Base-by-base conservation (phyloP, 176 grass and related monocot species). In the Sorghum bicolor region DNA sequence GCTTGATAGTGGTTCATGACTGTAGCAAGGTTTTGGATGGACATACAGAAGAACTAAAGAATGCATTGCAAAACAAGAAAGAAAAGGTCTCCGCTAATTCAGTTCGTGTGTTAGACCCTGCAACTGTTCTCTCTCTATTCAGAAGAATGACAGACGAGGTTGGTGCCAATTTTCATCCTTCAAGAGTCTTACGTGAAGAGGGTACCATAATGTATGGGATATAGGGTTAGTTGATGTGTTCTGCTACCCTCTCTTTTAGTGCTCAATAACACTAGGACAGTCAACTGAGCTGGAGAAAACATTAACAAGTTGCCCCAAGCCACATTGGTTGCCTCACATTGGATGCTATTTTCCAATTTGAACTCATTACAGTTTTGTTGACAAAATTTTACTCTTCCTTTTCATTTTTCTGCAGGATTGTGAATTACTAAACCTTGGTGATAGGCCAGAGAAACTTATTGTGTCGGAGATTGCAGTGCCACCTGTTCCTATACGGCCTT, bases 401-500 rank as follows among this genome's bases (percentile, higher is more conserved):
- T 44, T 64, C 25, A 16, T 38, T 36, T 22, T 75, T 85, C n/a
- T 90, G 60, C 89, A 98, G 95, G 95, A 98, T 80, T 95, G 95
- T 83, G 95, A 98, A 90, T 83, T 98, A 82, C 92, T 98, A 70
- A 98, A 98, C 87, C 90, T 98, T 81, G 83, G 86, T 62, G 88
- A 92, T 74, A 91, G 92, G 70, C 95, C 95, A 62, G 95, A 98
- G 67, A 98, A 98, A 77, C 85, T 98, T 72, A 90, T 98, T 77
- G 91, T 98, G 68, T 93, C 95, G 15, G 82, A 83, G 84, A 91
- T 98, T 80, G 82, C 95, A 76, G 91, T 98, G 74, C 95, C 95
- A 43, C 95, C 95, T 75, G 88, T 82, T 65, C 76, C 88, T 74
- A 92, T 98, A 69, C 92, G 95, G 28, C 95, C 95, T 85, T 98